These are phyloP conservation scores for Leishmania turanica DNA, from an alignment of 208 protist genomes.

Conservation along the genomic window DNA sequence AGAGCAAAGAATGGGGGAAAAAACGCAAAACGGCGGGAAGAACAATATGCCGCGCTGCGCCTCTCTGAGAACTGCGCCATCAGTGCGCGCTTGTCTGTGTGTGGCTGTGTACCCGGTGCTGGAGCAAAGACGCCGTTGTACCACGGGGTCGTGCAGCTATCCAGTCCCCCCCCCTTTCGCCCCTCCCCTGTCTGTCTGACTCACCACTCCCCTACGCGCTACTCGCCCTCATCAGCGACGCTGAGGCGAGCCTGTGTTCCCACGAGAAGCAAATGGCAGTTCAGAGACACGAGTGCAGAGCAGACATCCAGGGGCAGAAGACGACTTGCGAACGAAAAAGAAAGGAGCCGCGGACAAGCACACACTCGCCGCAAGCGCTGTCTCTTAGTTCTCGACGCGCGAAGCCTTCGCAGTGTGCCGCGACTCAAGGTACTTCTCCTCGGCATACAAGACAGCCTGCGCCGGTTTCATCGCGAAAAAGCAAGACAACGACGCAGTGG, in stretches of 20 bases:
- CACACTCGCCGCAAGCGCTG: background rate
- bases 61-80: background rate
- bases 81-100: background rate
- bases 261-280: too few species aligned
- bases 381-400: background rate
- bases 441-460: constrained; percentile 1
- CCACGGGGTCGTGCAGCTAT: background rate
- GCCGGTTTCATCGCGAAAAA: constrained; percentile 4
- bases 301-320: background rate
- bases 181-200: background rate
- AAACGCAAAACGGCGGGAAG: background rate
- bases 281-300: background rate
- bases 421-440: background rate
- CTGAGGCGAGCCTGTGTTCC: background rate
- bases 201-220: background rate
- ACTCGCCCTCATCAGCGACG: background rate
- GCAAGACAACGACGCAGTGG: background rate
- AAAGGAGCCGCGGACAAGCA: background rate
- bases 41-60: background rate
- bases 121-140: background rate
- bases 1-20: too few species aligned
- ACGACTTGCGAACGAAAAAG: background rate
- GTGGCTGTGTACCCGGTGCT: background rate
- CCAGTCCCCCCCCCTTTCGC: background rate
- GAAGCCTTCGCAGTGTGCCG: background rate